Percentiles rank a stretch among this genome's conserved stretches.
Conservation (phyloP, 2,329 filamentous ascomycete genomes). For the Fusarium sp. region DNA sequence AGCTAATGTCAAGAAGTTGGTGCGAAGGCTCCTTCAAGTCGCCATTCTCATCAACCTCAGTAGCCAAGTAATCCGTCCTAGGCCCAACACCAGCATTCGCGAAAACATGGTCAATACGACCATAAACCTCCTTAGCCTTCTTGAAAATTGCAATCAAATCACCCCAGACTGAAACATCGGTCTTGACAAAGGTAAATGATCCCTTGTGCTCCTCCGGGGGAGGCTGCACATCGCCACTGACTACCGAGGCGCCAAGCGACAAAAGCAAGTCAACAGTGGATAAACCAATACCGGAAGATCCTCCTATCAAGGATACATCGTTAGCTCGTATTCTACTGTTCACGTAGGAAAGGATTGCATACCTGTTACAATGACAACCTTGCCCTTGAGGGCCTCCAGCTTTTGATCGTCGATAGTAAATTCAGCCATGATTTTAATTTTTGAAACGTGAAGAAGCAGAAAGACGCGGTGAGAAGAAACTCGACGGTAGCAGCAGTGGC, state of each 20-base stretch:
- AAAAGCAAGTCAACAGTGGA: conserved; percentile 63
- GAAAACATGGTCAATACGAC: conserved; percentile 81
- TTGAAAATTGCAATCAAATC: conserved; percentile 62
- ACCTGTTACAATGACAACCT: conserved; percentile 63
- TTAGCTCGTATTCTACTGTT: not conserved
- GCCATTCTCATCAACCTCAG: conserved; percentile 59
- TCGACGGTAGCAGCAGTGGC: not conserved
- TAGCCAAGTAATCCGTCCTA: conserved; percentile 55
- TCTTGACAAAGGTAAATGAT: conserved; percentile 50
- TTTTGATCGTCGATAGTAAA: conserved; percentile 56
- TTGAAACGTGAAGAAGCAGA: not conserved
- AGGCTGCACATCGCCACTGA: conserved; percentile 62
- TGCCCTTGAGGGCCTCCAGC: conserved; percentile 54
- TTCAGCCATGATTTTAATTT: conserved; percentile 50
- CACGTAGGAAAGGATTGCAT: not conserved
- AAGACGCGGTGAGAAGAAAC: not conserved
- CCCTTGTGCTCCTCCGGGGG: conserved; percentile 40
- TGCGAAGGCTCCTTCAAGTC: conserved; percentile 56
- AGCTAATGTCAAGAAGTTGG: conserved; percentile 58
- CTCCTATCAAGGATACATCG: conserved; percentile 48
- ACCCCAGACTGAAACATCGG: conserved; percentile 60
- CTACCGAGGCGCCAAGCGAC: conserved; percentile 61
- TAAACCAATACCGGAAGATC: conserved; percentile 68
- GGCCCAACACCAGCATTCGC: conserved; percentile 68
- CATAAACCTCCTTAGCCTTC: conserved; percentile 65